Percentiles rank a stretch among this genome's conserved stretches.
phyloP scores from a whole-genome alignment of 2,329 filamentous ascomycete genomes.

The Aquanectria penicillioides region DNA sequence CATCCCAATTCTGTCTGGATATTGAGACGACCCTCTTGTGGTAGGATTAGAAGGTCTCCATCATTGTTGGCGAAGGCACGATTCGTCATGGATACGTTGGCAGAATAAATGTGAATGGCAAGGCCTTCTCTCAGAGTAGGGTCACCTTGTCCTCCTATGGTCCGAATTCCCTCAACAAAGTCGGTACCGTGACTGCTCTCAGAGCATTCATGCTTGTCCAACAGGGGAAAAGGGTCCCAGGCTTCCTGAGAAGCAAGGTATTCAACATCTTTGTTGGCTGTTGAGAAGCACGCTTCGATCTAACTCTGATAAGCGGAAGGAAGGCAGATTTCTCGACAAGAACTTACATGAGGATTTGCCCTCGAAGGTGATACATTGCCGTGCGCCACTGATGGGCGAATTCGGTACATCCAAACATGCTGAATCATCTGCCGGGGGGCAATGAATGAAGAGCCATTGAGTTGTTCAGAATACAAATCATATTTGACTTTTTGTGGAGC shows the following conservation, averaged over 20 bases:
- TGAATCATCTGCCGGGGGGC: constrained; percentile 42
- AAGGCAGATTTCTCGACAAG: constrained; percentile 21
- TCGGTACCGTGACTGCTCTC: constrained; percentile 44
- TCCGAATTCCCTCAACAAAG: constrained; percentile 56
- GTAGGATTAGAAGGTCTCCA: constrained; percentile 79
- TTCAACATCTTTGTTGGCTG: constrained; percentile 56
- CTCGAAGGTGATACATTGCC: neutral
- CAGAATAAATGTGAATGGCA: constrained; percentile 17
- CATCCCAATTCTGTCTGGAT: constrained; percentile 75
- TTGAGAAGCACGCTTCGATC: constrained; percentile 56
- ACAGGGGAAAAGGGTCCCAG: constrained; percentile 56
- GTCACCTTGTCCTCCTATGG: constrained; percentile 58
- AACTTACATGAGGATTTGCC: constrained; percentile 10
- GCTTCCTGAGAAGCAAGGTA: constrained; percentile 58
- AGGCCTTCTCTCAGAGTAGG: constrained; percentile 51
- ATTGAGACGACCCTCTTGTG: constrained; percentile 68
- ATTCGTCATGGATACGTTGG: constrained; percentile 49
- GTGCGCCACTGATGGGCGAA: constrained; percentile 47
- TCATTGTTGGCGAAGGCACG: constrained; percentile 61
- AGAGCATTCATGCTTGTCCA: constrained; percentile 1
- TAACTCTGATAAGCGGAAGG: constrained; percentile 2
- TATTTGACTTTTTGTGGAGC: constrained; percentile 54
- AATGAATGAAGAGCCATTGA: constrained; percentile 54
- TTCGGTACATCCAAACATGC: constrained; percentile 49
- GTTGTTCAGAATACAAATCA: constrained; percentile 58